A percentile compares a stretch with the other conserved stretches of the same genome.
Conservation (phyloP, 2,329 filamentous ascomycete genomes). For the Alternaria gansuensis region DNA sequence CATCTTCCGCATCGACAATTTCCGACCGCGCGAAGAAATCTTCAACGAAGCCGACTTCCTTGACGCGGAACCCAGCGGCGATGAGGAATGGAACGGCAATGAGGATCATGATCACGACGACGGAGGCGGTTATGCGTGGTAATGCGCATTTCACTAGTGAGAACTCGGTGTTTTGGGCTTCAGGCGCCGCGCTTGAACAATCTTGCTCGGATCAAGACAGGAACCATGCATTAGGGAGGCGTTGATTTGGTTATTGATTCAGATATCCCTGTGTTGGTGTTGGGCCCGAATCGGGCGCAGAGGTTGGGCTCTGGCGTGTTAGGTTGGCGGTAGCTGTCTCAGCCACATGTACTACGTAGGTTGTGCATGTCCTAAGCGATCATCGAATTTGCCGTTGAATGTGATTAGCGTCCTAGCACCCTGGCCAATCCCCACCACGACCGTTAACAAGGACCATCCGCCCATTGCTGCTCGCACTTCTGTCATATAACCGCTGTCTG, state of each 20-base stretch:
- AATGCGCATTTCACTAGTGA: conserved; percentile 7
- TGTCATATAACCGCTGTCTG: conserved; percentile 36
- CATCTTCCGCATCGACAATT: conserved; percentile 77
- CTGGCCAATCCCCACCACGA: conserved; percentile 27
- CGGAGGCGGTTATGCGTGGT: conserved; percentile 48
- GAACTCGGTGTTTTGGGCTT: conserved; percentile 1
- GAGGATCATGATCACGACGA: conserved; percentile 60
- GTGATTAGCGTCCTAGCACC: conserved; percentile 14
- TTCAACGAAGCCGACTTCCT: conserved; percentile 78
- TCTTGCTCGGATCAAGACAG: background rate
- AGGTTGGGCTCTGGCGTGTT: conserved; percentile 31
- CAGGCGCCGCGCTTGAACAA: conserved; percentile 2
- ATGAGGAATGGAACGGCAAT: conserved; percentile 67
- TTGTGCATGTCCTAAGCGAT: background rate
- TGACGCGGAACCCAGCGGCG: conserved; percentile 66
- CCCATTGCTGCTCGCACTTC: conserved; percentile 28
- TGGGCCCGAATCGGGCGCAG: conserved; percentile 29
- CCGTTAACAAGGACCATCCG: conserved; percentile 33
- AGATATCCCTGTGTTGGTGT: conserved; percentile 28
- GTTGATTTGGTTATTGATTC: conserved; percentile 21
- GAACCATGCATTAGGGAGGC: conserved; percentile 31
- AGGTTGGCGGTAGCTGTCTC: conserved; percentile 6
- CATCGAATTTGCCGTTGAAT: background rate
- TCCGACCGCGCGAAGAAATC: conserved; percentile 73
- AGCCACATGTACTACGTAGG: conserved; percentile 11